phyloP scores from a whole-genome alignment of 768 basidiomycete genomes.

The Kwoniella dendrophila region DNA sequence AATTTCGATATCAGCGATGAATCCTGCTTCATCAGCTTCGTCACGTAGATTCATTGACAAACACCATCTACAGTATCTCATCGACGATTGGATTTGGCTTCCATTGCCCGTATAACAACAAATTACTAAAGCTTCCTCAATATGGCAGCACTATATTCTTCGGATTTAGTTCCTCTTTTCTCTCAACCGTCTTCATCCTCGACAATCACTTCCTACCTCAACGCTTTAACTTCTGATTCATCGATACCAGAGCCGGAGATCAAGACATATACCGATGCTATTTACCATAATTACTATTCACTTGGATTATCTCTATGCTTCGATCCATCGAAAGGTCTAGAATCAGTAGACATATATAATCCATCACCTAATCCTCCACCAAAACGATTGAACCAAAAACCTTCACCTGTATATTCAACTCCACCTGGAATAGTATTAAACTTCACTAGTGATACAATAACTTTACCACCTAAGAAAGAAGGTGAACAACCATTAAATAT shows the following conservation, averaged over 20 bases:
- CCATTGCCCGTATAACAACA: too few species aligned
- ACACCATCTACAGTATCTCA: too few species aligned
- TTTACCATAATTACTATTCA: slow-evolving; percentile 80
- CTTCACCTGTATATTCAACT: slow-evolving; percentile 60
- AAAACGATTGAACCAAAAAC: slow-evolving; percentile 53
- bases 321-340: slow-evolving; percentile 66
- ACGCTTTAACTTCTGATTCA: slow-evolving; percentile 10
- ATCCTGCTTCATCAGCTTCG: too few species aligned
- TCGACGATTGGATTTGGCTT: too few species aligned
- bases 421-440: slow-evolving; percentile 62
- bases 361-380: slow-evolving; percentile 48
- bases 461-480: slow-evolving; percentile 17
- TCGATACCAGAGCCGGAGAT: slow-evolving; percentile 62
- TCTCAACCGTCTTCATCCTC: slow-evolving; percentile 19
- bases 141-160: slow-evolving; percentile 9
- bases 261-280: slow-evolving; percentile 76
- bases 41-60: too few species aligned
- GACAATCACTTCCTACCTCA: slow-evolving; percentile 11
- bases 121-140: background rate
- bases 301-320: slow-evolving; percentile 83
- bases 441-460: slow-evolving; percentile 15
- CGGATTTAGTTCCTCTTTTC: slow-evolving; percentile 19
- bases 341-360: slow-evolving; percentile 84
- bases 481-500: slow-evolving; percentile 51
- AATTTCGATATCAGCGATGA: too few species aligned